Evolutionary conservation across 2,329 filamentous ascomycete species (phyloP), one percentile per base, ranked within the genome.

Genomic region (Xylaria arbuscula): DNA sequence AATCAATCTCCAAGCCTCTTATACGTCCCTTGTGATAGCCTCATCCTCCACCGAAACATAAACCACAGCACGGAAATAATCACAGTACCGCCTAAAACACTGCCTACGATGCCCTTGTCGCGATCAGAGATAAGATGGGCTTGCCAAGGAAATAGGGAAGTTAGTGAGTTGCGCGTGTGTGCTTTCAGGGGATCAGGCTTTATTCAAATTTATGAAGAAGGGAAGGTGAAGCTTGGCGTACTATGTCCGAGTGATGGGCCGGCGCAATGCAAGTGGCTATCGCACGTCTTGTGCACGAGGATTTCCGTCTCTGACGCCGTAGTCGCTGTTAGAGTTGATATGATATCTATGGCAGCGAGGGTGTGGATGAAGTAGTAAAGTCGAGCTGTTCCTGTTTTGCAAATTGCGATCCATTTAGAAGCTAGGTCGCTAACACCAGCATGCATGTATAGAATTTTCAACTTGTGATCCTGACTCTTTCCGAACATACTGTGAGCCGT

Each of bases 271-370:
- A 34, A n/a, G 8, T 59, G 34, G 32, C 22, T 36, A 53, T 64
- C 47, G 45, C 62, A 64, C 6, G 62, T 58, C 47, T 64, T 59
- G 11, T 64, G 45, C 11, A 15, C 13, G n/a, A 64, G 61, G 1
- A 7, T 9, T 8, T 58, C 45, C 28, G 62, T 58, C 40, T 22
- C 40, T 17, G 24, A 32, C 15, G 34, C 10, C 1, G 15, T 34
- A 22, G 2, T 38, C 8, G 19, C 28, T 28, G 28, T 28, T 5
- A 28, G 24, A 7, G n/a, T 56, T 36, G 3, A n/a, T 7, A 3
- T 17, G 22, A 32, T 32, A 6, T 62, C 68, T 40, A 71, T 28
- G 50, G 7, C 1, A 15, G 40, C 24, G 15, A 36, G 2, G 15
- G 8, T 17, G 8, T 17, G 28, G 28, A 8, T 3, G 50, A 34